Percentiles rank a stretch among this genome's conserved stretches.
phyloP scores from a whole-genome alignment of 2,329 filamentous ascomycete species.

The Apiospora aurea region DNA sequence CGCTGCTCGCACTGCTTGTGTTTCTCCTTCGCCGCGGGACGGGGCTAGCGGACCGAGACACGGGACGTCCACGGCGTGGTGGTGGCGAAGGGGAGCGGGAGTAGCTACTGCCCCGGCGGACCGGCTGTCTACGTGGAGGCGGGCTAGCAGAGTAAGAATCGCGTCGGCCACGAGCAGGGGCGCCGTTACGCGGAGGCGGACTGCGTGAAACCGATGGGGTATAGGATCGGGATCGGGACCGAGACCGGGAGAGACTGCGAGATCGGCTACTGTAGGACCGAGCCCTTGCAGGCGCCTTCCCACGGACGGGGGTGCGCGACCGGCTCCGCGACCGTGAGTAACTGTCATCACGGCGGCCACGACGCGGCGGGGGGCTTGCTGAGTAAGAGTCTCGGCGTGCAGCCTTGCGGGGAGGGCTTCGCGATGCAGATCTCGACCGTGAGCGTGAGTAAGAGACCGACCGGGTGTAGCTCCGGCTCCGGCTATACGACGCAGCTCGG shows the following conservation, averaged over 20 bases:
- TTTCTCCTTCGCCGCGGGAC: conserved; percentile 24
- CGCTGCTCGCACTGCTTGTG: conserved; percentile 28
- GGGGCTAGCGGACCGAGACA: conserved; percentile 26
- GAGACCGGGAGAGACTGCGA: conserved; percentile 30
- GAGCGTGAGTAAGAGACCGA: conserved; percentile 50
- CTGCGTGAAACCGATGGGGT: conserved; percentile 30
- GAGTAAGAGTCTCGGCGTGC: conserved; percentile 37
- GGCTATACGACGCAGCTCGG: conserved; percentile 41
- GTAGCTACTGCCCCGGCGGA: conserved; percentile 23
- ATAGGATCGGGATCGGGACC: conserved; percentile 31
- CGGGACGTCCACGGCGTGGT: conserved; percentile 26
- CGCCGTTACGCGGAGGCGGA: conserved; percentile 29
- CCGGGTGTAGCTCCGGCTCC: conserved; percentile 46
- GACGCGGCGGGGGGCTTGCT: conserved; percentile 33
- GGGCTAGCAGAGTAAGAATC: conserved; percentile 34
- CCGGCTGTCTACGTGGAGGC: conserved; percentile 27
- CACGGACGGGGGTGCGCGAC: conserved; percentile 29
- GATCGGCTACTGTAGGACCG: conserved; percentile 30
- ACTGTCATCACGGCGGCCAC: conserved; percentile 32
- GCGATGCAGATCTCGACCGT: conserved; percentile 42
- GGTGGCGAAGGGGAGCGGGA: conserved; percentile 28
- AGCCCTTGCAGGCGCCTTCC: conserved; percentile 27
- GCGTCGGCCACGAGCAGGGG: conserved; percentile 32
- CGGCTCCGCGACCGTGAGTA: conserved; percentile 40
- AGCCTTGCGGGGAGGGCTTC: conserved; percentile 38